phyloP scores from a whole-genome alignment of 305 asterid species.

The Plantago rigida region DNA sequence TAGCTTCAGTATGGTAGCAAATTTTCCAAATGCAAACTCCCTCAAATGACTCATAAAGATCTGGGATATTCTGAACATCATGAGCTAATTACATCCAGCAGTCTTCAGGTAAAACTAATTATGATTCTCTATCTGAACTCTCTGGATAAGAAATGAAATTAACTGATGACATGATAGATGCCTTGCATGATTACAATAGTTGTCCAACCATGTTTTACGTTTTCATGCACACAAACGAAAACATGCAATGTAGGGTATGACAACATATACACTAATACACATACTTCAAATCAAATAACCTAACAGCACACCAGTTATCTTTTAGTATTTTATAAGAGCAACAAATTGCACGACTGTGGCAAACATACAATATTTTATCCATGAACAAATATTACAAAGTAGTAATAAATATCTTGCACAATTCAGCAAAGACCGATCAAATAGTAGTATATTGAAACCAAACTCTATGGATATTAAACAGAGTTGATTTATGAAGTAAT shows the following conservation, averaged over 20 bases:
- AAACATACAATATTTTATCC: neutral
- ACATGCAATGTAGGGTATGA: no score
- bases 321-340: no score
- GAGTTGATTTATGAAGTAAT: no score
- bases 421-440: no score
- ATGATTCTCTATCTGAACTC: neutral
- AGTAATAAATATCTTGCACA: no score
- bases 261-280: neutral
- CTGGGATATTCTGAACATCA: neutral
- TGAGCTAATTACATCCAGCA: neutral
- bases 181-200: no score
- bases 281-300: neutral
- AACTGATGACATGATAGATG: no score
- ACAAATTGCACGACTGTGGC: neutral
- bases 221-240: no score
- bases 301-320: neutral
- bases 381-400: no score
- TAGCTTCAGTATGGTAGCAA: neutral
- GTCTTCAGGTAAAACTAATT: neutral
- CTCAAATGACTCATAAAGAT: neutral
- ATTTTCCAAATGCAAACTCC: neutral
- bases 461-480: no score
- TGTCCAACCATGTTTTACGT: no score
- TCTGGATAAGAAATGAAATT: neutral
- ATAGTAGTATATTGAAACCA: no score